These are phyloP conservation scores for Hypoxylon lienhwacheense DNA, from an alignment of 495 filamentous ascomycete species.

Conservation along the genomic window DNA sequence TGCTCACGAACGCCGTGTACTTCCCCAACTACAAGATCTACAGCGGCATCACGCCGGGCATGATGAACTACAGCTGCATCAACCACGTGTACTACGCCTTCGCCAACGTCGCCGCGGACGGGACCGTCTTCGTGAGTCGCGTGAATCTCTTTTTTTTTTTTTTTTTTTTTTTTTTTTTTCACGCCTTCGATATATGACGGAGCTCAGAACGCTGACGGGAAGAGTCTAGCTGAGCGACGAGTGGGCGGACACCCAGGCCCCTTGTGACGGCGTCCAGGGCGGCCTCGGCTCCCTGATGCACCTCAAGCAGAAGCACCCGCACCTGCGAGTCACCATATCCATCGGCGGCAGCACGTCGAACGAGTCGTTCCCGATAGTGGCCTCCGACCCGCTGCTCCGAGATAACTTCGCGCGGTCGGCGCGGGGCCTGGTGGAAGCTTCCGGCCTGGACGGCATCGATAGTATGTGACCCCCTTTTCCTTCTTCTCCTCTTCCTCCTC, in stretches of 20 bases:
- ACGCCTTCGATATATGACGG: too few relatives aligned
- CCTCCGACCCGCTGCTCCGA: slow-evolving; percentile 59
- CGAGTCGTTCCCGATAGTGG: slow-evolving; percentile 74
- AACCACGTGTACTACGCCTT: slow-evolving; percentile 90
- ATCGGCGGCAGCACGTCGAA: slow-evolving; percentile 82
- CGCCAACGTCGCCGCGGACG: slow-evolving; percentile 79
- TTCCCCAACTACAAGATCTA: slow-evolving; percentile 88
- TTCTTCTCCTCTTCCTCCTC: neutral
- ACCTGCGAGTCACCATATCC: slow-evolving; percentile 80
- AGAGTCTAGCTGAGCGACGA: slow-evolving; percentile 74
- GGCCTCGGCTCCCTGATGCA: slow-evolving; percentile 75
- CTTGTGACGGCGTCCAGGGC: slow-evolving; percentile 76
- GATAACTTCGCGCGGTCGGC: slow-evolving; percentile 76
- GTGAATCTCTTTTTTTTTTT: too few relatives aligned
- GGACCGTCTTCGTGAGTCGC: slow-evolving; percentile 79
- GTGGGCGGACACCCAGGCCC: slow-evolving; percentile 77
- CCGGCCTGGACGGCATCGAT: slow-evolving; percentile 83
- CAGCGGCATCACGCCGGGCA: slow-evolving; percentile 73
- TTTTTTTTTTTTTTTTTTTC: too few relatives aligned
- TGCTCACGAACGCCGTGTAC: slow-evolving; percentile 79
- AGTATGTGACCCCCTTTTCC: slow-evolving; percentile 55
- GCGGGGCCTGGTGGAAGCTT: slow-evolving; percentile 69
- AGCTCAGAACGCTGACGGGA: slow-evolving; percentile 24
- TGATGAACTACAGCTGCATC: slow-evolving; percentile 63
- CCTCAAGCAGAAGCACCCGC: slow-evolving; percentile 73